These are phyloP conservation scores for Metschnikowia peoriensis DNA, from an alignment of 805 yeast species.

Conservation along the genomic window DNA sequence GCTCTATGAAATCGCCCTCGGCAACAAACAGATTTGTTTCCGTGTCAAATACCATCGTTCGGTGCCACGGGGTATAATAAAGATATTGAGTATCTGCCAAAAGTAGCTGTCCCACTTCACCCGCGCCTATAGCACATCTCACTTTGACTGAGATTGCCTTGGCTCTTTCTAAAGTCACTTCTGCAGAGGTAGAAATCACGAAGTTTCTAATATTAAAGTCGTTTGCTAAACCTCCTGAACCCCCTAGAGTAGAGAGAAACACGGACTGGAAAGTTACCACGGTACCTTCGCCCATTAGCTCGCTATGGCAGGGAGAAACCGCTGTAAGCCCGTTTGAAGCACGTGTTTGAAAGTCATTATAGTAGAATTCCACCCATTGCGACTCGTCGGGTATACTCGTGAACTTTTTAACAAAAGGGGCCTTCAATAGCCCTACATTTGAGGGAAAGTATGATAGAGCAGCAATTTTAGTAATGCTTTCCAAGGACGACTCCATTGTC, in stretches of 20 bases:
- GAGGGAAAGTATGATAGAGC: background rate
- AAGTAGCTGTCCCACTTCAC: slow-evolving; percentile 19
- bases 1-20: slow-evolving; percentile 1
- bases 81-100: slow-evolving; percentile 13
- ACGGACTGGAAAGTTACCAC: slow-evolving; percentile 12
- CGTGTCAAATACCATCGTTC: slow-evolving; percentile 6
- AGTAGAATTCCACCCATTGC: slow-evolving; percentile 11
- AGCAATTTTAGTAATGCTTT: background rate
- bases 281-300: slow-evolving; percentile 17
- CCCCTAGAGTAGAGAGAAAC: background rate
- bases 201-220: background rate
- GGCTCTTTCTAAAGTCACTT: slow-evolving; percentile 5
- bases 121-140: slow-evolving; percentile 12
- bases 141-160: slow-evolving; percentile 4
- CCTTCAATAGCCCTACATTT: background rate
- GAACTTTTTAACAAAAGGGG: background rate
- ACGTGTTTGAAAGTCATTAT: slow-evolving; percentile 4
- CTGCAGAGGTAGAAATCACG: slow-evolving; percentile 6
- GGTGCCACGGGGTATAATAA: slow-evolving; percentile 15
- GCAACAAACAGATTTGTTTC: background rate
- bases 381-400: background rate
- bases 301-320: slow-evolving; percentile 17
- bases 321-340: slow-evolving; percentile 3
- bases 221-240: slow-evolving; percentile 7
- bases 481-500: slow-evolving; percentile 9